These are phyloP conservation scores for Diaporthe citriasiana DNA, from an alignment of 2,329 filamentous ascomycete genomes.

Conservation along the genomic window DNA sequence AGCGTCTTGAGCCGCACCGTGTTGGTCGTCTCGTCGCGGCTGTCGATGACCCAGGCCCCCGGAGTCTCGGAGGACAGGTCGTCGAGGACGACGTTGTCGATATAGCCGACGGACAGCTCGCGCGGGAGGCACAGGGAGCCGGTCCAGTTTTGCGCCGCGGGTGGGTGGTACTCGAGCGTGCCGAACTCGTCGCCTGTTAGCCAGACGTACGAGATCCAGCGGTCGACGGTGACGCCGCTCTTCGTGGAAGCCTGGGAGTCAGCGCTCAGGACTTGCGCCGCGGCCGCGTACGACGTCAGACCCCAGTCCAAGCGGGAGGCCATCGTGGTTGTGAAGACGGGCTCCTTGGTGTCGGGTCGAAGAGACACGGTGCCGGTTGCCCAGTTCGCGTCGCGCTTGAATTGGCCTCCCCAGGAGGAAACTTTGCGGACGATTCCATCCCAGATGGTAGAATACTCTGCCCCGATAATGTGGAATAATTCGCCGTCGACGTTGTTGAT, in stretches of 20 bases:
- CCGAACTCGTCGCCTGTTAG: background rate
- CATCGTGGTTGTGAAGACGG: slow-evolving; percentile 57
- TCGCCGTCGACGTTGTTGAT: background rate
- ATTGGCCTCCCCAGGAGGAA: background rate
- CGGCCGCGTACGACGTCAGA: slow-evolving; percentile 57
- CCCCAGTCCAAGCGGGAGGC: slow-evolving; percentile 57
- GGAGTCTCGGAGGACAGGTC: slow-evolving; percentile 51
- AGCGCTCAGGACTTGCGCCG: slow-evolving; percentile 50
- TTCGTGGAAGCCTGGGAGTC: background rate
- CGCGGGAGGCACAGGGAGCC: slow-evolving; percentile 58
- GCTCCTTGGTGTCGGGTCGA: slow-evolving; percentile 40
- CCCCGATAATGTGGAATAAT: background rate
- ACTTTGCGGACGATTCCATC: background rate
- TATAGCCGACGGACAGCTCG: slow-evolving; percentile 57
- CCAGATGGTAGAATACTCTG: background rate
- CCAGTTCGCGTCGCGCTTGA: background rate
- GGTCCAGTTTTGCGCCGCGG: slow-evolving; percentile 61
- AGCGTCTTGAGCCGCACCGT: background rate
- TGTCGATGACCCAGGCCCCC: background rate
- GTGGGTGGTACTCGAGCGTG: slow-evolving; percentile 52
- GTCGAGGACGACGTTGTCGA: slow-evolving; percentile 58
- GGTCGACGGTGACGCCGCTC: background rate
- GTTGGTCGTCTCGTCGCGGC: background rate
- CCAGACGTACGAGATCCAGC: background rate
- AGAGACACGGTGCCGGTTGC: background rate